These are phyloP conservation scores for Colletotrichum tropicale DNA, from an alignment of 2,329 filamentous ascomycete genomes.

Conservation along the genomic window DNA sequence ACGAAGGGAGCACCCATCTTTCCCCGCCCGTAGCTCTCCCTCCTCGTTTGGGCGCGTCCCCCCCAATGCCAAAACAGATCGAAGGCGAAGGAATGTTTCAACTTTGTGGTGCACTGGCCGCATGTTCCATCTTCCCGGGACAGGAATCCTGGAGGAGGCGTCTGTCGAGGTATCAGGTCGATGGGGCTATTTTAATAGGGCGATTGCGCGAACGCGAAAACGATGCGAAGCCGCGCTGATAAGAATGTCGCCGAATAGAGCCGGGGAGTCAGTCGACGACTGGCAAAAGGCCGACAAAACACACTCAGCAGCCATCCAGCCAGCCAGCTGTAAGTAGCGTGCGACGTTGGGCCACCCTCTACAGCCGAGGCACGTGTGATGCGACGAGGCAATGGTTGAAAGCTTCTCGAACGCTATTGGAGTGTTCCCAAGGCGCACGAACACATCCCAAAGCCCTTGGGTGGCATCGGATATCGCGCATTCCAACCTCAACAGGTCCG, in stretches of 20 bases:
- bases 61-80: background rate
- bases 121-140: background rate
- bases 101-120: background rate
- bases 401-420: background rate
- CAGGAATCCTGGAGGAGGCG: background rate
- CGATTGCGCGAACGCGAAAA: background rate
- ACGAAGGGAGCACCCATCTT: background rate
- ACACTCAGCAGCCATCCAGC: background rate
- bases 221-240: background rate
- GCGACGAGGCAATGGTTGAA: background rate
- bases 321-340: background rate
- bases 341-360: background rate
- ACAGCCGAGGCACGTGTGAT: background rate
- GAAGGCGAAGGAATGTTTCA: background rate
- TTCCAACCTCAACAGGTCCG: background rate
- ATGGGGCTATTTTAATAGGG: background rate
- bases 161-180: background rate
- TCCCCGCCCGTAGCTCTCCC: background rate
- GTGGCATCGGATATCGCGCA: background rate
- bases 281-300: background rate
- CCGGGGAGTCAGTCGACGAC: background rate
- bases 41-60: background rate
- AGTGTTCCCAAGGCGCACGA: background rate
- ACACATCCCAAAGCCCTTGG: background rate
- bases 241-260: background rate